Percentiles rank a stretch among this genome's conserved stretches.
Conservation (phyloP, 2,329 filamentous ascomycete species). For the Xylariales sp. region DNA sequence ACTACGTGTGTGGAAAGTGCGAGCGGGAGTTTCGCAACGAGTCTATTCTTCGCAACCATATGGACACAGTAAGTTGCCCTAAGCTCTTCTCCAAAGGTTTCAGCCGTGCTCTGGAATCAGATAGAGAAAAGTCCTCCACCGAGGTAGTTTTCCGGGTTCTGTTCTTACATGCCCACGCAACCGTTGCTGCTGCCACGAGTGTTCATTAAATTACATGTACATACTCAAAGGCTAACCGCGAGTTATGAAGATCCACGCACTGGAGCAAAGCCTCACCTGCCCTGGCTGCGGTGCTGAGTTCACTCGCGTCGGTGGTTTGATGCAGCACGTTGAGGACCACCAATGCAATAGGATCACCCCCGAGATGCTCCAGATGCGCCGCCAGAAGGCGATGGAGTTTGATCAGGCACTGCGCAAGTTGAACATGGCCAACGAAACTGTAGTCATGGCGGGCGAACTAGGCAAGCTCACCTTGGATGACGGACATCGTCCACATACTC, state of each 20-base stretch:
- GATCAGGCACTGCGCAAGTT: conserved; percentile 3
- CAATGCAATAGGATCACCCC: conserved; percentile 32
- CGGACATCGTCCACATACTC: neutral
- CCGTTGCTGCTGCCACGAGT: no score
- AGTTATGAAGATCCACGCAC: conserved; percentile 30
- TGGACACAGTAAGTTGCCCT: no score
- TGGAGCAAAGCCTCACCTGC: conserved; percentile 37
- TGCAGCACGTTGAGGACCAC: conserved; percentile 40
- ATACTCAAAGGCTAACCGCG: no score
- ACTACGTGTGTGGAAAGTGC: no score
- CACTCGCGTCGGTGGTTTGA: conserved; percentile 28
- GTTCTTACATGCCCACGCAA: no score
- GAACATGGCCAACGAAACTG: conserved; percentile 6
- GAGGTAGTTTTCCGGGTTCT: no score
- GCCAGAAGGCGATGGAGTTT: conserved; percentile 33
- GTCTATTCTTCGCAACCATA: no score
- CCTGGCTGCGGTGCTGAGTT: conserved; percentile 41
- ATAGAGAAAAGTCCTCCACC: no score
- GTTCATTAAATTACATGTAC: no score
- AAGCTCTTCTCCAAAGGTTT: no score
- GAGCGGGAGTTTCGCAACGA: no score
- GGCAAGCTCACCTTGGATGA: neutral
- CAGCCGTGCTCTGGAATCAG: no score
- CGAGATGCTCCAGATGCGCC: conserved; percentile 24
- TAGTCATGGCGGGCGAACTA: conserved; percentile 1